Percentiles rank a stretch among this genome's conserved stretches.
phyloP scores from a whole-genome alignment of 352 stramenopile genomes.

The Globisporangium cederbergense region DNA sequence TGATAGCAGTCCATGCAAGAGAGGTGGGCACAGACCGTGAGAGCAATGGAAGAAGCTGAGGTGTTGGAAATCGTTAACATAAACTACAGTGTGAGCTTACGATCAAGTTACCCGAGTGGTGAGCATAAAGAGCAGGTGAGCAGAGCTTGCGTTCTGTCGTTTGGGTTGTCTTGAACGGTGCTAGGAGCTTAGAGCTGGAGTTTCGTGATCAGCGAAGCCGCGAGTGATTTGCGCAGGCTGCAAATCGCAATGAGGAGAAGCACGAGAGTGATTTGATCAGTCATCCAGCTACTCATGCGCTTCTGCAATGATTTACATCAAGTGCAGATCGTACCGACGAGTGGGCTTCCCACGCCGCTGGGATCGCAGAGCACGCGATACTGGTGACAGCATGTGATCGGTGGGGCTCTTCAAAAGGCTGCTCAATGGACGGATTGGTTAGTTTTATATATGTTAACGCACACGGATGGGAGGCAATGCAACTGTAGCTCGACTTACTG shows the following conservation, averaged over 20 bases:
- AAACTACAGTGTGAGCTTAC: too few relatives aligned
- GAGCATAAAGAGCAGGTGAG: too few relatives aligned
- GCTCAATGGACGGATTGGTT: neutral
- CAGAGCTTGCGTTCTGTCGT: too few relatives aligned
- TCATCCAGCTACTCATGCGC: too few relatives aligned
- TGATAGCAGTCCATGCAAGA: neutral
- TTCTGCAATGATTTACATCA: too few relatives aligned
- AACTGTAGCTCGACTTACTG: neutral
- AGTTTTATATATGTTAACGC: too few relatives aligned
- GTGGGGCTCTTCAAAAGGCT: conserved; percentile 63
- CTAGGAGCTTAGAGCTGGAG: conserved; percentile 2
- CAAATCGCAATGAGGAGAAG: neutral
- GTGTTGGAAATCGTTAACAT: too few relatives aligned
- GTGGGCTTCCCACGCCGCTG: conserved; percentile 20
- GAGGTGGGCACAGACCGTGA: too few relatives aligned
- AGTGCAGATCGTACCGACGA: conserved; percentile 7
- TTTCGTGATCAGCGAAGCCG: neutral
- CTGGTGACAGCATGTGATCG: conserved; percentile 63
- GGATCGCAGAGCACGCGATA: conserved; percentile 41
- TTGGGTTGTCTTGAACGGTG: too few relatives aligned
- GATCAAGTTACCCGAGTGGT: too few relatives aligned
- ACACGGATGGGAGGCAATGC: too few relatives aligned
- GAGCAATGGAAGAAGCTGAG: too few relatives aligned
- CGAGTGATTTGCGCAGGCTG: conserved; percentile 10
- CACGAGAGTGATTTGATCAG: neutral